These are phyloP conservation scores for Physocladia obscura DNA, from an alignment of 192 early-diverging fungal genomes.

Conservation along the genomic window DNA sequence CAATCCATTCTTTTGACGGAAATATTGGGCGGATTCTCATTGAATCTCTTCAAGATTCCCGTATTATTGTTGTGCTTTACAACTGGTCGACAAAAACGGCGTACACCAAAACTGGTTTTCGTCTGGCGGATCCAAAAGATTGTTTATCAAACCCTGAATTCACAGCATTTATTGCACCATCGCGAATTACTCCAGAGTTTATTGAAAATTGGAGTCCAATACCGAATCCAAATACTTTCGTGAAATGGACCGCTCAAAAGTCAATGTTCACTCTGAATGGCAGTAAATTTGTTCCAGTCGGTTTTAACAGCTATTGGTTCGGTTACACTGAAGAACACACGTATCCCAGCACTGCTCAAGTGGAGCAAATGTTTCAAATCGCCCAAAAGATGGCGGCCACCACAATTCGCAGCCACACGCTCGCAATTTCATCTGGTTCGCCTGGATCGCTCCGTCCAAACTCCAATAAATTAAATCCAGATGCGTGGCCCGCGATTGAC, in stretches of 20 bases:
- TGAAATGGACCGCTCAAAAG: background rate
- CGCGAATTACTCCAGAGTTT: background rate
- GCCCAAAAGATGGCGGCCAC: background rate
- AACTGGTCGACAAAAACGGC: background rate
- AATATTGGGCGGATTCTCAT: background rate
- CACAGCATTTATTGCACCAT: background rate
- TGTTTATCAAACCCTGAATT: background rate
- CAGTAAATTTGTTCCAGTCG: background rate
- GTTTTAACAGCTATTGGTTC: slow-evolving; percentile 9
- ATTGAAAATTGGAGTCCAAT: background rate
- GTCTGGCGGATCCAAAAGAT: background rate
- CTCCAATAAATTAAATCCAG: background rate
- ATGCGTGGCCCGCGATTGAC: background rate
- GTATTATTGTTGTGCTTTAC: background rate
- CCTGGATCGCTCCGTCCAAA: background rate
- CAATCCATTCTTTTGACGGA: background rate
- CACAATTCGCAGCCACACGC: background rate
- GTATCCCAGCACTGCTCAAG: background rate
- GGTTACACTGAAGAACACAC: background rate
- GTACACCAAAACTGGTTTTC: background rate
- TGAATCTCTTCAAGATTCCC: background rate
- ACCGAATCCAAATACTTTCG: background rate
- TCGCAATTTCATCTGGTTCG: background rate
- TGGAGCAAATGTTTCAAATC: background rate
- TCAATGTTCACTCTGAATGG: background rate